A percentile compares a stretch with the other conserved stretches of the same genome.
Evolutionary conservation across 2,329 filamentous ascomycete genomes (phyloP).

Genomic region (Colletotrichum sp.): DNA sequence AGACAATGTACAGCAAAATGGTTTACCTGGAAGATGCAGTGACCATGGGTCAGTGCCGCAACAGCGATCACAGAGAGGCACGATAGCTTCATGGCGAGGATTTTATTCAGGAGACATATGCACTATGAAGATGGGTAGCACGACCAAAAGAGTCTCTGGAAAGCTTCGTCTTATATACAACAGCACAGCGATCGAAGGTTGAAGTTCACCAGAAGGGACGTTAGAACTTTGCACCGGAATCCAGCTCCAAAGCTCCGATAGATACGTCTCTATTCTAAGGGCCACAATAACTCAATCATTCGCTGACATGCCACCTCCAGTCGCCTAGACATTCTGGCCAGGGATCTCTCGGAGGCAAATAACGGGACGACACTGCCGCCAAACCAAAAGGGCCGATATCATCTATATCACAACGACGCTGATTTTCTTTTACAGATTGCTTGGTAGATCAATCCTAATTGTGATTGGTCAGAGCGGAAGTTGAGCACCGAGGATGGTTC

Average conservation of each 20-base stretch:
- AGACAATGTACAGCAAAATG: background rate
- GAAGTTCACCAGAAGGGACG: background rate
- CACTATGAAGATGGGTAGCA: background rate
- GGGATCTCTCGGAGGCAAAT: background rate
- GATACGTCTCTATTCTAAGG: background rate
- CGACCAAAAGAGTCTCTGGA: background rate
- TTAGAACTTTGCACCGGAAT: background rate
- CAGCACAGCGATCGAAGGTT: background rate
- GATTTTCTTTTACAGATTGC: background rate
- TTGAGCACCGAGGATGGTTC: background rate
- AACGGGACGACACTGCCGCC: background rate
- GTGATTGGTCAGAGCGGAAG: background rate
- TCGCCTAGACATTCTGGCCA: background rate
- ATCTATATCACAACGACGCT: background rate
- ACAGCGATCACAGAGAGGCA: background rate
- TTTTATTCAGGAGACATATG: too few relatives aligned
- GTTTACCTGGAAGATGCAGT: slow-evolving; percentile 16
- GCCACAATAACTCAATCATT: too few relatives aligned
- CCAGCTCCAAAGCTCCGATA: background rate
- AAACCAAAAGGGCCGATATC: background rate
- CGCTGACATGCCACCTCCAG: background rate
- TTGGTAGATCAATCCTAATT: background rate
- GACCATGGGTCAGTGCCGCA: background rate
- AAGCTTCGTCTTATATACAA: background rate
- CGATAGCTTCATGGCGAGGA: background rate